Percentiles rank a stretch among this genome's conserved stretches.
phyloP scores from a whole-genome alignment of 257 asterid species.

The Solanum bulbocastanum region DNA sequence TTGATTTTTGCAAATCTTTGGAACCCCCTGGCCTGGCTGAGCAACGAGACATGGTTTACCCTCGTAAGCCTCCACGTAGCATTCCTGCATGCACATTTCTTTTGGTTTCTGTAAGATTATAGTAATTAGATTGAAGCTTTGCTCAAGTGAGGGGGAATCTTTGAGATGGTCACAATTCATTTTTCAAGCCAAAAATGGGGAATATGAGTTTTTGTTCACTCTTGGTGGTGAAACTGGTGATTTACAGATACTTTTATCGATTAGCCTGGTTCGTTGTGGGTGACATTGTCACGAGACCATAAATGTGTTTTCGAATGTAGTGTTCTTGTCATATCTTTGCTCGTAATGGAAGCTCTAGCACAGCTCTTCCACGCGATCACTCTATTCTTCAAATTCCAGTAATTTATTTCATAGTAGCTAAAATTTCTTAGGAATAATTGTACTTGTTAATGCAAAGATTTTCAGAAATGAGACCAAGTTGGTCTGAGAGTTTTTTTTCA shows the following conservation, averaged over 20 bases:
- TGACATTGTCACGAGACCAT: background rate
- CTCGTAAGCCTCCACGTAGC: background rate
- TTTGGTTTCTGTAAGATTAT: background rate
- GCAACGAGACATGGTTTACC: background rate
- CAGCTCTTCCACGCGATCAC: background rate
- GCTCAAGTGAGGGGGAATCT: background rate
- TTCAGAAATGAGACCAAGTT: background rate
- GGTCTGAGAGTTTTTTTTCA: too few relatives aligned
- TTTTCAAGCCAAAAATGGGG: background rate
- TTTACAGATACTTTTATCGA: background rate
- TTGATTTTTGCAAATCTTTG: conserved; percentile 6
- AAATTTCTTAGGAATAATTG: background rate
- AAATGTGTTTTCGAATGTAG: background rate
- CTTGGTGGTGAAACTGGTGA: background rate
- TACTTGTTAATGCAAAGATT: background rate
- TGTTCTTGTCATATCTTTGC: background rate
- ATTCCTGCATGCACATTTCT: background rate
- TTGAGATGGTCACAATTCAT: background rate
- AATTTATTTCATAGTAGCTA: background rate
- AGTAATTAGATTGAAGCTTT: background rate
- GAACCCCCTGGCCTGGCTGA: background rate
- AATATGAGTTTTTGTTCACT: background rate
- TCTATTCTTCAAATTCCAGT: background rate
- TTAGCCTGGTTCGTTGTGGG: background rate
- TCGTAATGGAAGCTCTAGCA: background rate